Evolutionary conservation across 176 grass and related monocot genomes (phyloP).

Genomic region (Alopecurus myosuroides): DNA sequence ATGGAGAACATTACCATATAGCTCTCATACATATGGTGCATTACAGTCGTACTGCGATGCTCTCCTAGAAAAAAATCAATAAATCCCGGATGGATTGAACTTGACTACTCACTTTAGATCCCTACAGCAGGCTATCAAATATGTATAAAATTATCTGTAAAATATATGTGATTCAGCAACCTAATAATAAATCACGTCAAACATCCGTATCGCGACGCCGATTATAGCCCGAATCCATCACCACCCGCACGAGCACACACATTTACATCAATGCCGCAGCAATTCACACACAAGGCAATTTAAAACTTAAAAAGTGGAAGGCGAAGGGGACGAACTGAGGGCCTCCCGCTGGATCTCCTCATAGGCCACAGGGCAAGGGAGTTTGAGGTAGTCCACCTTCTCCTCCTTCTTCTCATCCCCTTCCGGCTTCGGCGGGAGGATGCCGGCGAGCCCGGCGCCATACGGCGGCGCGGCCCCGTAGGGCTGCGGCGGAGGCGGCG

Average conservation of each 20-base stretch:
- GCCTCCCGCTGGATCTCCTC: conserved; percentile 99
- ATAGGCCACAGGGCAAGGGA: conserved; percentile 85
- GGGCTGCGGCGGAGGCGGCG: conserved; percentile 24
- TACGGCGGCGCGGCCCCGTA: conserved; percentile 27
- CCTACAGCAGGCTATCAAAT: neutral
- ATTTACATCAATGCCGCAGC: conserved; percentile 26
- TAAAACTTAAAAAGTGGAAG: neutral
- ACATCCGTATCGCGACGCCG: conserved; percentile 3
- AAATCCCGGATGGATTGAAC: neutral
- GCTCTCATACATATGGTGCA: neutral
- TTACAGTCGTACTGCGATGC: neutral
- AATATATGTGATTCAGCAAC: neutral
- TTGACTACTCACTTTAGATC: neutral
- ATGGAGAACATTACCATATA: neutral
- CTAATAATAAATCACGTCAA: neutral
- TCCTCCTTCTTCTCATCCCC: conserved; percentile 37
- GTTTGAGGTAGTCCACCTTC: conserved; percentile 94
- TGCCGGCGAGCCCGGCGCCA: conserved; percentile 58
- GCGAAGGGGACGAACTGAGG: conserved; percentile 50
- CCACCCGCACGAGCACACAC: neutral
- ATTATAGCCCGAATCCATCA: neutral
- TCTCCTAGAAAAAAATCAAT: neutral
- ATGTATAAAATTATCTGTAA: neutral
- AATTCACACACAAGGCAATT: neutral
- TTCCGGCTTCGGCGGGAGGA: conserved; percentile 58